Percentiles rank a stretch among this genome's conserved stretches.
Evolutionary conservation across 306 rosid species (phyloP).

Genomic region (Pueraria montana): DNA sequence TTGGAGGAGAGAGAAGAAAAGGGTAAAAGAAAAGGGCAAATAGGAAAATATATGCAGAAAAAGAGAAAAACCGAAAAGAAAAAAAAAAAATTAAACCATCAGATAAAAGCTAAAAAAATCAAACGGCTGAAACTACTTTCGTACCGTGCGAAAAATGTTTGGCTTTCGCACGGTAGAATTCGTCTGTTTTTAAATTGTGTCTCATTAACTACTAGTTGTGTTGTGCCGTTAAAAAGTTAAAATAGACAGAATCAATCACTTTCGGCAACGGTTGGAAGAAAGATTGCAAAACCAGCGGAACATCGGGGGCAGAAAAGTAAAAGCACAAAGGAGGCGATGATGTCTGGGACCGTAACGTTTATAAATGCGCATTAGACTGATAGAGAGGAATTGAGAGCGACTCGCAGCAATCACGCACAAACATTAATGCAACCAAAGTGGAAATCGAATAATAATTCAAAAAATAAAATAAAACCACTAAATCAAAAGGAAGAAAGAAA

Average conservation of each 20-base stretch:
- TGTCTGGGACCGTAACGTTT: conserved; percentile 64
- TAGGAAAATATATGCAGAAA: too few species aligned
- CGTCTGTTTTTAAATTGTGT: too few species aligned
- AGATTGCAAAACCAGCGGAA: too few species aligned
- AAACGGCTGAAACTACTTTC: too few species aligned
- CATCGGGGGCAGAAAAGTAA: conserved; percentile 46
- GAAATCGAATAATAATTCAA: conserved; percentile 29
- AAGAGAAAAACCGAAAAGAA: too few species aligned
- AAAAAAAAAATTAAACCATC: too few species aligned
- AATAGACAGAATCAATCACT: neutral
- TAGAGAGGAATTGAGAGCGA: conserved; percentile 54
- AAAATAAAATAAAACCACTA: neutral
- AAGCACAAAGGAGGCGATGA: neutral
- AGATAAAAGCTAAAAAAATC: too few species aligned
- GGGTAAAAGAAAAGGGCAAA: too few species aligned
- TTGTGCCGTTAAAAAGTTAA: neutral
- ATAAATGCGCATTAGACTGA: conserved; percentile 51
- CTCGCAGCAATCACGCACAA: conserved; percentile 52
- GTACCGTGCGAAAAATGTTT: too few species aligned
- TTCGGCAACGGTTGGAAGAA: conserved; percentile 14
- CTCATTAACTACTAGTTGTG: neutral
- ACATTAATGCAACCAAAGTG: conserved; percentile 50
- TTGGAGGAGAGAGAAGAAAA: too few species aligned
- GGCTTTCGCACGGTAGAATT: too few species aligned
- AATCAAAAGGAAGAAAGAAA: neutral